Evolutionary conservation across 2,329 filamentous ascomycete genomes (phyloP).

Genomic region (Camillea tinctor): DNA sequence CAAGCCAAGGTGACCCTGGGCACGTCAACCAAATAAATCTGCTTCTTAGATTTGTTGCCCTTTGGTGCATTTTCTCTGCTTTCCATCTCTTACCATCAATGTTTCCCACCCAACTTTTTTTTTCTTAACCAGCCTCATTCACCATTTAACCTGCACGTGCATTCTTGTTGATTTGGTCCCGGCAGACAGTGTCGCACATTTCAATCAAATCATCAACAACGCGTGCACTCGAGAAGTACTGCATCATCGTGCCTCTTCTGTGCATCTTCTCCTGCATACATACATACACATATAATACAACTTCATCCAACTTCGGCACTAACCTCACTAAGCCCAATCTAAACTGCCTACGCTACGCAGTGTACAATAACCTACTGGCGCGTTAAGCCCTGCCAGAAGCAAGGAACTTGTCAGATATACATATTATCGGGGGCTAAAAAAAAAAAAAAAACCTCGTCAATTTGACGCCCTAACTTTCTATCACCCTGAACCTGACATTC

Average conservation of each 20-base stretch:
- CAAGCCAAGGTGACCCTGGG: neutral
- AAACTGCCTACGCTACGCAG: slow-evolving; percentile 21
- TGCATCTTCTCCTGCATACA: slow-evolving; percentile 32
- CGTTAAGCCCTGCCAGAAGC: slow-evolving; percentile 20
- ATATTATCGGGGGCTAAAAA: slow-evolving; percentile 10
- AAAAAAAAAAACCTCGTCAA: neutral
- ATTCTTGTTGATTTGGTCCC: slow-evolving; percentile 22
- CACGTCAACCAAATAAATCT: neutral
- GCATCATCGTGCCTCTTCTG: slow-evolving; percentile 27
- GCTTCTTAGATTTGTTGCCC: neutral
- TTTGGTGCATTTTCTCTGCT: neutral
- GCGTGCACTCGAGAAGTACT: slow-evolving; percentile 22
- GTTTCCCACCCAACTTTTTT: neutral
- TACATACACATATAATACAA: slow-evolving; percentile 28
- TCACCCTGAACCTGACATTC: neutral
- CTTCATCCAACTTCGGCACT: slow-evolving; percentile 31
- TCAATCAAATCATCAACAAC: slow-evolving; percentile 18
- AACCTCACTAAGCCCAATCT: slow-evolving; percentile 33
- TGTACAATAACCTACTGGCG: slow-evolving; percentile 21
- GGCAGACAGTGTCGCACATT: slow-evolving; percentile 24
- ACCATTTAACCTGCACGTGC: slow-evolving; percentile 8
- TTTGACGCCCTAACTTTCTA: slow-evolving; percentile 15
- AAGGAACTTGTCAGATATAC: slow-evolving; percentile 8
- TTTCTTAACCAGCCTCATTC: neutral
- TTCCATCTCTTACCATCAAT: neutral